These are phyloP conservation scores for Fraxinus sp. DNA, from an alignment of 305 asterid genomes.

Conservation along the genomic window DNA sequence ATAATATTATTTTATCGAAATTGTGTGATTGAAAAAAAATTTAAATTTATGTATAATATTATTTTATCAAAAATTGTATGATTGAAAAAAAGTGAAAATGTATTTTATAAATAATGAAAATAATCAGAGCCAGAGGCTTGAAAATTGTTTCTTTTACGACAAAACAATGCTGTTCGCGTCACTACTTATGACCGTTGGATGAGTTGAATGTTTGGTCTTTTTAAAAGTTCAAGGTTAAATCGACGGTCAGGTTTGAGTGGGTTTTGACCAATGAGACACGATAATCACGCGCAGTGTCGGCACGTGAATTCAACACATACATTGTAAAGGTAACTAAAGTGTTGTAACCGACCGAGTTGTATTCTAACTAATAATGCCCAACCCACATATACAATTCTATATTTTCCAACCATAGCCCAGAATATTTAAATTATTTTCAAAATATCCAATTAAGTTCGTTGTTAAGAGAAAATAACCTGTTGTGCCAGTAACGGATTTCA, in stretches of 20 bases:
- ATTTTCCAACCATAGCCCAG: background rate
- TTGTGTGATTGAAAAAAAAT: too few species aligned
- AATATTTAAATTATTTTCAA: background rate
- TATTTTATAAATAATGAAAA: too few species aligned
- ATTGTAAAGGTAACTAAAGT: background rate
- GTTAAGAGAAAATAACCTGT: background rate
- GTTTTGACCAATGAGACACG: background rate
- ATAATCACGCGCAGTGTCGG: constrained; percentile 35
- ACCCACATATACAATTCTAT: background rate
- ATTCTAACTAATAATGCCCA: constrained; percentile 1
- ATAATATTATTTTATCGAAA: too few species aligned
- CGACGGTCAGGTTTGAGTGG: constrained; percentile 27
- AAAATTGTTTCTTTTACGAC: constrained; percentile 29
- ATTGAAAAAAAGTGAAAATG: too few species aligned
- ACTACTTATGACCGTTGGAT: constrained; percentile 23
- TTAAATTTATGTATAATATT: too few species aligned
- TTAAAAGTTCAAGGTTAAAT: constrained; percentile 16
- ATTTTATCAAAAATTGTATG: too few species aligned
- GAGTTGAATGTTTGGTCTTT: constrained; percentile 27
- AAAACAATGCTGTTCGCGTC: constrained; percentile 22
- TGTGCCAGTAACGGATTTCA: background rate
- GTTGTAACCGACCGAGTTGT: constrained; percentile 19
- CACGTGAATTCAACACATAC: constrained; percentile 31
- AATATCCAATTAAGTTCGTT: background rate
- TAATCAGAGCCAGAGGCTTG: too few species aligned